phyloP scores from a whole-genome alignment of 371 early-diverging fungal species.

The Rhizomucor pusillus region DNA sequence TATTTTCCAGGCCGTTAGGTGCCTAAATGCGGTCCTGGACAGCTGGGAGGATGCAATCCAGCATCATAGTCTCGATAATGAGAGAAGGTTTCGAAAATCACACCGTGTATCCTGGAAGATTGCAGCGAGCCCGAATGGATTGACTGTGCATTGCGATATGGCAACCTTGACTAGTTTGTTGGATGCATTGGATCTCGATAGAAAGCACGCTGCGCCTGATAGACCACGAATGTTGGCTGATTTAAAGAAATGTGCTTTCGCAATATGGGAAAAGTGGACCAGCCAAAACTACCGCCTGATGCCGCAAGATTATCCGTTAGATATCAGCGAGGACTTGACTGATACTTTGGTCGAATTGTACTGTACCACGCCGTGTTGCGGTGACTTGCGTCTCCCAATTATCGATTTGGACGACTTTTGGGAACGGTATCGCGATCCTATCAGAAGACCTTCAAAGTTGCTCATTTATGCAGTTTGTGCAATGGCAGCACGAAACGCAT shows the following conservation, averaged over 20 bases:
- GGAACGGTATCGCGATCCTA: slow-evolving; percentile 24
- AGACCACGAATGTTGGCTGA: slow-evolving; percentile 12
- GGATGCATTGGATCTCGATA: too few species aligned
- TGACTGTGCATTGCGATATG: slow-evolving; percentile 37
- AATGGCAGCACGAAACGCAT: slow-evolving; percentile 48
- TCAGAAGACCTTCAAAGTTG: slow-evolving; percentile 29
- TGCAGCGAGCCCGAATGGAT: slow-evolving; percentile 21
- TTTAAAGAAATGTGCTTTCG: slow-evolving; percentile 19
- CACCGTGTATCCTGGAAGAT: slow-evolving; percentile 28
- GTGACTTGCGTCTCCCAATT: slow-evolving; percentile 31
- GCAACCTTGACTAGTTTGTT: too few species aligned
- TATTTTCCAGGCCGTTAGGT: slow-evolving; percentile 31
- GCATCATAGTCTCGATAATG: neutral
- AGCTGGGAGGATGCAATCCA: neutral
- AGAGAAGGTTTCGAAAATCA: slow-evolving; percentile 7
- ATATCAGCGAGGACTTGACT: slow-evolving; percentile 37
- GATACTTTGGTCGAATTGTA: slow-evolving; percentile 37
- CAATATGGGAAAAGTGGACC: slow-evolving; percentile 36
- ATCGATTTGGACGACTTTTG: slow-evolving; percentile 31
- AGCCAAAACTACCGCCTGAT: slow-evolving; percentile 19
- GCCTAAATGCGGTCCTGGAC: slow-evolving; percentile 43
- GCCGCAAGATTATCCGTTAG: slow-evolving; percentile 40
- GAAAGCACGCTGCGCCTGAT: slow-evolving; percentile 15
- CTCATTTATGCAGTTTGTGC: slow-evolving; percentile 43
- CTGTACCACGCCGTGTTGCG: slow-evolving; percentile 46